These are phyloP conservation scores for Chrysoporthe deuterocubensis DNA, from an alignment of 2,329 filamentous ascomycete genomes.

Conservation along the genomic window DNA sequence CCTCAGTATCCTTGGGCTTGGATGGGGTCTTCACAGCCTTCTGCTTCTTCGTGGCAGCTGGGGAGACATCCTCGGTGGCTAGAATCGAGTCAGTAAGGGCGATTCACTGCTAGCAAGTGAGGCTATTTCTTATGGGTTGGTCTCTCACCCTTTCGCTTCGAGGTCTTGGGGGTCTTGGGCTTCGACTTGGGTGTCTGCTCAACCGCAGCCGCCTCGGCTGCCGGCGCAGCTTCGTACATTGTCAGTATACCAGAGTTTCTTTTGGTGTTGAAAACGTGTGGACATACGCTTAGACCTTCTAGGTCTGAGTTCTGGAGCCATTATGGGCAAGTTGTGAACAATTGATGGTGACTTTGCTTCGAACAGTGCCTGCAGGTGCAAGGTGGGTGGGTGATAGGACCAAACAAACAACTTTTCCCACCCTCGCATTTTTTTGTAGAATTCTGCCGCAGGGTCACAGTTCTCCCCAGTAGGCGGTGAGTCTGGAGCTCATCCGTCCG, in stretches of 20 bases:
- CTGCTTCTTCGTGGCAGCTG: constrained; percentile 27
- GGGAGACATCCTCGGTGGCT: constrained; percentile 27
- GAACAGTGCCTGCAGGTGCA: neutral
- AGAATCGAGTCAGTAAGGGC: neutral
- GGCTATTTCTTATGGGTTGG: neutral
- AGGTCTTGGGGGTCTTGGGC: constrained; percentile 24
- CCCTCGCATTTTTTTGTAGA: constrained; percentile 24
- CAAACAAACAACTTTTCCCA: constrained; percentile 11
- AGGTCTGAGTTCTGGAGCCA: constrained; percentile 28
- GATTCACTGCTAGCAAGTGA: neutral
- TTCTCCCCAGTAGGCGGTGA: constrained; percentile 8
- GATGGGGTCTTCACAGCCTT: constrained; percentile 25
- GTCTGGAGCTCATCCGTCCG: neutral
- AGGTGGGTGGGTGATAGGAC: neutral
- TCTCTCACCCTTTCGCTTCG: constrained; percentile 28
- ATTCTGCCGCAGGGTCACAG: constrained; percentile 23
- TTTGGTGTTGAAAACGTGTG: neutral
- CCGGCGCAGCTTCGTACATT: constrained; percentile 12
- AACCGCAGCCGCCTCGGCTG: constrained; percentile 13
- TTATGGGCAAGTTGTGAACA: constrained; percentile 13
- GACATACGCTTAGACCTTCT: constrained; percentile 25
- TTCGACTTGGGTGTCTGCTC: constrained; percentile 27
- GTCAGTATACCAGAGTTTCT: constrained; percentile 14
- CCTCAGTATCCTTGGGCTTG: constrained; percentile 13
- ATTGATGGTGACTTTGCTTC: neutral